Base-by-base conservation (phyloP, 2,329 filamentous ascomycete species). In the Xylaria multiplex region DNA sequence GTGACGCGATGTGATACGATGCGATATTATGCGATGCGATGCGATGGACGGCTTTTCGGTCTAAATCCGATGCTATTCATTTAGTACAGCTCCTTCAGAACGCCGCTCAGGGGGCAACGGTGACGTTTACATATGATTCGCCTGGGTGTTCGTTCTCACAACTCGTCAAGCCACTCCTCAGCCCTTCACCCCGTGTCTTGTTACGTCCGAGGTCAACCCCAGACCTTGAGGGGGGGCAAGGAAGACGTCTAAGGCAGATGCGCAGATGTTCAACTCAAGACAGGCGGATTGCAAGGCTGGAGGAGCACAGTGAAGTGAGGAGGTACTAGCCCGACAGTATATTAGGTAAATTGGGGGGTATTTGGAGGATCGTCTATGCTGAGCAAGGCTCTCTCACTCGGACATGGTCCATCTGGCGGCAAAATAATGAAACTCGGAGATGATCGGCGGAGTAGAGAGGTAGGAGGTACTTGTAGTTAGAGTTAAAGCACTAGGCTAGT, bases 61-160 rank as follows among this genome's bases (percentile, higher is more conserved):
- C 61, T 69, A 42, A 43, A 43, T 45, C 37, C 37, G 9, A 37
- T 32, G 27, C 37, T 24, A 27, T 54, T 32, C 30, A 48, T 55
- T 69, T 48, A 69, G 64, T 54, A 66, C 19, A 24, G 53, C 42
- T 49, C 49, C 40, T 52, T 22, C 22, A 24, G 27, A 43, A 40
- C 19, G 19, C 13, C 8, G 7, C 24, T 40, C 22, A 7, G 37
- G 45, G 32, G 7, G 1, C 2, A 37, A 9, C 27, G 8, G 16
- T n/a, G 16, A 27, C 13, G 27, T 40, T 50, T 42, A 19, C 53
- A 58, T 55, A 37, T 37, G 24, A 52, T 43, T 61, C 35, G 49
- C 52, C 37, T 48, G 11, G n/a, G 48, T 48, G 30, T 53, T 40
- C 32, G 27, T 37, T 53, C 48, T 37, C 24, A 55, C 50, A 24